phyloP scores from a whole-genome alignment of 2,329 filamentous ascomycete species.

The Colletotrichum sp. region DNA sequence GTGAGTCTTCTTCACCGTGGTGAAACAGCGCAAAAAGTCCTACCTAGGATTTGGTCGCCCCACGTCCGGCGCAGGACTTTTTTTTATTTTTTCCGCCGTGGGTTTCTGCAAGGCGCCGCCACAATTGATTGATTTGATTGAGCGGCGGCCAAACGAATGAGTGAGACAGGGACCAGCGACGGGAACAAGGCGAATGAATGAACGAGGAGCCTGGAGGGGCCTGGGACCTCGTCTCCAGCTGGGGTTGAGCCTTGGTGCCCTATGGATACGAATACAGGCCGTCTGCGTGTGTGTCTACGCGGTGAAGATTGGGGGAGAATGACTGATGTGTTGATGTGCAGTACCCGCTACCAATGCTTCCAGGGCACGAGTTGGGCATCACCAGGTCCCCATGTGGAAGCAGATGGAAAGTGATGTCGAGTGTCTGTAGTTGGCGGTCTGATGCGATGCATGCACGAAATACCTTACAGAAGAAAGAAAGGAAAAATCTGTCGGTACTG shows the following conservation, averaged over 20 bases:
- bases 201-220: background rate
- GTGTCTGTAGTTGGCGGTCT: background rate
- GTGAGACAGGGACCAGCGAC: background rate
- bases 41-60: conserved; percentile 12
- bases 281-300: background rate
- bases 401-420: background rate
- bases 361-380: background rate
- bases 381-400: background rate
- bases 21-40: conserved; percentile 19
- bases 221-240: background rate
- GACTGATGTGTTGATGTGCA: background rate
- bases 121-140: background rate
- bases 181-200: background rate
- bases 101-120: background rate
- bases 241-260: background rate
- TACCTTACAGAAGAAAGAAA: background rate
- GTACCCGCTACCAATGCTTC: background rate
- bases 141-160: background rate
- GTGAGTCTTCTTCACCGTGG: conserved; percentile 17
- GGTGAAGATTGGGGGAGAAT: background rate
- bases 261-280: background rate
- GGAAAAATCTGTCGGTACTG: background rate
- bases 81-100: background rate
- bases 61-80: conserved; percentile 12
- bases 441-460: background rate